Evolutionary conservation across 148 eudicot species (phyloP).

Genomic region (Dysphania ambrosioides): DNA sequence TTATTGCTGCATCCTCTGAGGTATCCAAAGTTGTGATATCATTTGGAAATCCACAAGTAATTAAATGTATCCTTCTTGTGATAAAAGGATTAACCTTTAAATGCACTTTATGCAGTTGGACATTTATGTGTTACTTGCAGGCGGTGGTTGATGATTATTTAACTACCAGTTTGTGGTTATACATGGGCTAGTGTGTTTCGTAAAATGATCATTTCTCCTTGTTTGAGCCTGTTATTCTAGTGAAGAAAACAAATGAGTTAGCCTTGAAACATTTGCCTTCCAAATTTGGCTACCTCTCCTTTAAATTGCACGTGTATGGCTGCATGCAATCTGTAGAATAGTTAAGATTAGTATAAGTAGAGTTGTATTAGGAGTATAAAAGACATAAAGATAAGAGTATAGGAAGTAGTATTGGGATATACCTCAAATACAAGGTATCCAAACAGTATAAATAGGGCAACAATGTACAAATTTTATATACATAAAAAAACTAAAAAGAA

Average conservation of each 20-base stretch:
- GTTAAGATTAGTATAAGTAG: too few species aligned
- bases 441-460: too few species aligned
- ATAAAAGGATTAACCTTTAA: not conserved
- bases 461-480: too few species aligned
- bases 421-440: too few species aligned
- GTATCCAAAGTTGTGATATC: slow-evolving; percentile 81
- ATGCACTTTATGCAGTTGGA: not conserved
- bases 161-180: not conserved
- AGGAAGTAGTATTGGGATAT: too few species aligned
- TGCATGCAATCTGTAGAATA: too few species aligned
- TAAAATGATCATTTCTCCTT: not conserved
- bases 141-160: not conserved
- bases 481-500: too few species aligned
- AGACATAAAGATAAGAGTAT: too few species aligned
- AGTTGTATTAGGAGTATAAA: too few species aligned
- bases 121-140: not conserved
- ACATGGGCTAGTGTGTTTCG: not conserved
- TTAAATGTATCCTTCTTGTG: slow-evolving; percentile 86
- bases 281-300: not conserved
- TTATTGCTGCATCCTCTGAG: slow-evolving; percentile 63
- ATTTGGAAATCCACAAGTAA: slow-evolving; percentile 94
- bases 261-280: not conserved
- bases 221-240: not conserved
- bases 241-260: not conserved
- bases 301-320: not conserved